Evolutionary conservation across 2,329 filamentous ascomycete genomes (phyloP).

Genomic region (Phialocephala sp.): DNA sequence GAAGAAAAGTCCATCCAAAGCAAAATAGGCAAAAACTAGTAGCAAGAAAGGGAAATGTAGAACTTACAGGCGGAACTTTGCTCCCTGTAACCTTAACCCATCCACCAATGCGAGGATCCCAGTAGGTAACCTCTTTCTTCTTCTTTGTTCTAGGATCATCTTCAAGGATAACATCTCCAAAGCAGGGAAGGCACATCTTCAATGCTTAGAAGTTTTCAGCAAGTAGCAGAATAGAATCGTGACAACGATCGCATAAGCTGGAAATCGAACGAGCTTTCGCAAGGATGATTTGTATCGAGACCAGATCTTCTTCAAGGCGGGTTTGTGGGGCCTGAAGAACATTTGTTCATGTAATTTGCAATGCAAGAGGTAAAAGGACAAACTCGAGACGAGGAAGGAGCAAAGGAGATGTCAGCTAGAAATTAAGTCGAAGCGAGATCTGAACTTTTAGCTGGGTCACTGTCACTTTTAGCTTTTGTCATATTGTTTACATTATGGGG

Average conservation of each 20-base stretch:
- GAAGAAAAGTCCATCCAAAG: not conserved
- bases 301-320: not conserved
- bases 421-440: not conserved
- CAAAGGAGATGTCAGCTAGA: not conserved
- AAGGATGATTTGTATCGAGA: constrained; percentile 11
- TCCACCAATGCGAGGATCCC: constrained; percentile 29
- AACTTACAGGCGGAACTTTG: constrained; percentile 11
- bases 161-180: constrained; percentile 35
- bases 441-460: too few relatives aligned
- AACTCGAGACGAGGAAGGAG: not conserved
- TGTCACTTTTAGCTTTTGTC: too few relatives aligned
- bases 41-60: constrained; percentile 4
- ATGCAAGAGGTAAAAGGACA: not conserved
- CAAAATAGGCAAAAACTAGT: not conserved
- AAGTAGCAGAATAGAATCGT: constrained; percentile 15
- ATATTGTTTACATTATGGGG: too few relatives aligned
- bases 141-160: constrained; percentile 30
- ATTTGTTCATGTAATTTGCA: not conserved
- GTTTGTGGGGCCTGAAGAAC: not conserved
- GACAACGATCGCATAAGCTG: constrained; percentile 1
- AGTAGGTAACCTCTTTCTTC: constrained; percentile 24
- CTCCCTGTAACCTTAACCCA: constrained; percentile 27
- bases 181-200: constrained; percentile 37
- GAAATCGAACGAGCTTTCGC: not conserved
- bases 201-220: not conserved